A percentile compares a stretch with the other conserved stretches of the same genome.
These are phyloP conservation scores for Pyrrhoderma lamaoense DNA, from an alignment of 1,284 basidiomycete genomes.

Conservation along the genomic window DNA sequence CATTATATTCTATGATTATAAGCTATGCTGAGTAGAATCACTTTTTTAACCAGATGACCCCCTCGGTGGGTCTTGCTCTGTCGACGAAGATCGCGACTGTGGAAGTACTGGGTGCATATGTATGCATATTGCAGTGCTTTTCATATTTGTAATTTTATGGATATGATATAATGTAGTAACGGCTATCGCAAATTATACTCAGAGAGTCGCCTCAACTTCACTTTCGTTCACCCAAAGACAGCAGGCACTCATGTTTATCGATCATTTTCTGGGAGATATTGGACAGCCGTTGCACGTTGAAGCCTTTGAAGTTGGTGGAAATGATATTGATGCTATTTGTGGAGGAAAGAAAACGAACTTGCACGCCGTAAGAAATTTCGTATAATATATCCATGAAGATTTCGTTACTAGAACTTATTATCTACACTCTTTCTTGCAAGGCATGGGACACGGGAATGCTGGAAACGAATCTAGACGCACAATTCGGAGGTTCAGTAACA, in stretches of 20 bases:
- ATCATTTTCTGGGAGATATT: conserved; percentile 45
- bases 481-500: conserved; percentile 33
- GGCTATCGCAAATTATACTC: conserved; percentile 50
- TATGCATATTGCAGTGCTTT: conserved; percentile 24
- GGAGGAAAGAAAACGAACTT: conserved; percentile 38
- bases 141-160: not conserved
- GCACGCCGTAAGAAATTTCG: conserved; percentile 40
- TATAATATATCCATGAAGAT: too few species aligned
- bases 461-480: conserved; percentile 34
- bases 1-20: conserved; percentile 2
- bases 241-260: conserved; percentile 45
- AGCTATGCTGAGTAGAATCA: not conserved
- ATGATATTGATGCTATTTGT: conserved; percentile 35
- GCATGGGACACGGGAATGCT: conserved; percentile 37
- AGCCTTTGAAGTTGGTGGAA: conserved; percentile 36
- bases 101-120: conserved; percentile 35
- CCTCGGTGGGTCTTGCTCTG: conserved; percentile 40
- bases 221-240: conserved; percentile 36
- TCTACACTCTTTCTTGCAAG: conserved; percentile 20
- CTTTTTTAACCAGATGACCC: conserved; percentile 33
- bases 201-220: conserved; percentile 36
- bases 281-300: conserved; percentile 46
- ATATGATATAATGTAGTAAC: conserved; percentile 28
- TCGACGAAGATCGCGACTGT: conserved; percentile 39
- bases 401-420: not conserved